These are phyloP conservation scores for Alternaria sp. DNA, from an alignment of 2,329 filamentous ascomycete species.

Conservation along the genomic window DNA sequence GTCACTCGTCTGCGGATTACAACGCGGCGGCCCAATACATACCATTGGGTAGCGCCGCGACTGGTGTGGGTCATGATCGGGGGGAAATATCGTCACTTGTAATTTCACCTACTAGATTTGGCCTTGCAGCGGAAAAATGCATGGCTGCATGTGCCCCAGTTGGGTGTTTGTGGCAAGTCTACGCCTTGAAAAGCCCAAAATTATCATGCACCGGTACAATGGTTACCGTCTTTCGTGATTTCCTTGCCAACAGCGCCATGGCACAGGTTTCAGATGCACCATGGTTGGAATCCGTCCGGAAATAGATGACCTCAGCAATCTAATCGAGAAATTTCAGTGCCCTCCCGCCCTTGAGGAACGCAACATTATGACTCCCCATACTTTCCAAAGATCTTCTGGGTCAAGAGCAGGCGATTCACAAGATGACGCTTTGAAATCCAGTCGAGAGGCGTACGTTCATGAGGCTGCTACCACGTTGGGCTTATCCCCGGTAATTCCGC, in stretches of 20 bases:
- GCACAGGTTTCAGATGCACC: neutral
- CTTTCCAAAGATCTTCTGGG: neutral
- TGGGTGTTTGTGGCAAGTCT: neutral
- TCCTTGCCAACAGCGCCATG: neutral
- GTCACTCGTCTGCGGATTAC: neutral
- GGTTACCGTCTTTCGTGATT: neutral
- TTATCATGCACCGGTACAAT: neutral
- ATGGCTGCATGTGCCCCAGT: neutral
- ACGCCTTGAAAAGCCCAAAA: neutral
- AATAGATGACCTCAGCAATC: neutral
- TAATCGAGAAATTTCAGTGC: neutral
- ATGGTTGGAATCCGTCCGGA: neutral
- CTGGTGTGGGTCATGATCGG: conserved; percentile 7
- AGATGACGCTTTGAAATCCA: conserved; percentile 7
- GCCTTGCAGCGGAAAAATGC: conserved; percentile 1
- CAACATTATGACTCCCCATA: neutral
- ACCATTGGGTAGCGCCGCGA: conserved; percentile 22
- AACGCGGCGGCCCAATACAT: conserved; percentile 18
- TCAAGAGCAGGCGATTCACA: neutral
- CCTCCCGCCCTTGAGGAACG: neutral
- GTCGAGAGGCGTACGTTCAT: neutral
- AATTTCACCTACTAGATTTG: conserved; percentile 6
- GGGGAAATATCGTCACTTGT: conserved; percentile 9
- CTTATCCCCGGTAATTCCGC: conserved; percentile 18
- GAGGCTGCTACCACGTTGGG: neutral